A percentile compares a stretch with the other conserved stretches of the same genome.
These are phyloP conservation scores for Alternaria triticimaculans DNA, from an alignment of 2,329 filamentous ascomycete species.

Conservation along the genomic window DNA sequence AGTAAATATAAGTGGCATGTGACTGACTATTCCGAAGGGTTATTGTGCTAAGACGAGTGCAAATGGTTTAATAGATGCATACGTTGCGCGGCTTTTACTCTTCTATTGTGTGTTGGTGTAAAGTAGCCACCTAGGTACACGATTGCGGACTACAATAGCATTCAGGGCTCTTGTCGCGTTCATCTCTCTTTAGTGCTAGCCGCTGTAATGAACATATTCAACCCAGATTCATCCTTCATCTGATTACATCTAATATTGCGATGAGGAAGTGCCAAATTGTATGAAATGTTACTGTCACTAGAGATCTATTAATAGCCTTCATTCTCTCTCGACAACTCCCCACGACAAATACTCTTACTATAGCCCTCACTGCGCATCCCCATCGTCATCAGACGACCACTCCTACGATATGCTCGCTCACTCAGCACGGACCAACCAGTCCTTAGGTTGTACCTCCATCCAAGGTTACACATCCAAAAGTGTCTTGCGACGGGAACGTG, in stretches of 20 bases:
- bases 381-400: not conserved
- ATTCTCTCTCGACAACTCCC: not conserved
- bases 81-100: not conserved
- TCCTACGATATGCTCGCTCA: not conserved
- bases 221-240: not conserved
- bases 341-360: not conserved
- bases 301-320: not conserved
- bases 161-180: not conserved
- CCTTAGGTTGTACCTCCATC: not conserved
- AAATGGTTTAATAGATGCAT: not conserved
- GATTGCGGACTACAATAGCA: not conserved
- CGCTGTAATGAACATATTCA: not conserved
- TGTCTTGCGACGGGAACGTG: not conserved
- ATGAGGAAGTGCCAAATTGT: not conserved
- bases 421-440: not conserved
- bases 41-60: not conserved
- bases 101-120: not conserved
- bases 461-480: not conserved
- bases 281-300: not conserved
- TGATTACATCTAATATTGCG: not conserved
- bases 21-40: not conserved
- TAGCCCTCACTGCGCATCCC: not conserved
- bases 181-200: not conserved
- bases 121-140: not conserved
- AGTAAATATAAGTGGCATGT: not conserved